These are phyloP conservation scores for Colletotrichum ledebouriae DNA, from an alignment of 2,329 filamentous ascomycete species.

Conservation along the genomic window DNA sequence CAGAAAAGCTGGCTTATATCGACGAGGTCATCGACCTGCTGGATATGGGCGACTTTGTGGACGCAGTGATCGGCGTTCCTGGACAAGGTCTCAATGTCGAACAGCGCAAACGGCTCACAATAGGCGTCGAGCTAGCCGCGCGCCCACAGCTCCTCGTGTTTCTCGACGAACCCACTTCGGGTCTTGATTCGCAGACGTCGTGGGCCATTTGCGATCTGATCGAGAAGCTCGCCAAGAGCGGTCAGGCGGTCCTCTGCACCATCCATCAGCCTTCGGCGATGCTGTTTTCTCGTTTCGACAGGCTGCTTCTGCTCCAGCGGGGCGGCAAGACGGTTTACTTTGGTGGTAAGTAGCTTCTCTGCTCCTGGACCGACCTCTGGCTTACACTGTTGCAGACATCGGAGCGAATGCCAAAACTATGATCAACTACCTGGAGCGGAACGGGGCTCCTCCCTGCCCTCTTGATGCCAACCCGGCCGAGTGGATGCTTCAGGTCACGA, in stretches of 20 bases:
- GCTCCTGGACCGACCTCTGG: neutral
- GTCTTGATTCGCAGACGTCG: conserved; percentile 80
- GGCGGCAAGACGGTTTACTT: conserved; percentile 73
- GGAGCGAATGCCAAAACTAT: conserved; percentile 61
- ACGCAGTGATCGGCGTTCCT: conserved; percentile 76
- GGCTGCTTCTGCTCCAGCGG: conserved; percentile 66
- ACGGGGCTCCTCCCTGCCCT: conserved; percentile 69
- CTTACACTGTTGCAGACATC: conserved; percentile 35
- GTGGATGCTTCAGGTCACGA: conserved; percentile 69
- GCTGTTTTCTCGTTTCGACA: conserved; percentile 64
- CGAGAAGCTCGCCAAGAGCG: conserved; percentile 69
- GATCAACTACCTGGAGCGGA: conserved; percentile 70
- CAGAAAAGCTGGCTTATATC: conserved; percentile 48
- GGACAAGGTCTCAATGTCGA: conserved; percentile 67
- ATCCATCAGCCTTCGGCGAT: conserved; percentile 63
- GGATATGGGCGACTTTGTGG: conserved; percentile 72
- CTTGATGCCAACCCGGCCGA: conserved; percentile 74
- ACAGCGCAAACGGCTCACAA: conserved; percentile 72
- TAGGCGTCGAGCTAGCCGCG: conserved; percentile 81
- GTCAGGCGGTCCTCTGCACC: conserved; percentile 60
- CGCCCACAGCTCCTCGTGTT: conserved; percentile 80
- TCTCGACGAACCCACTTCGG: conserved; percentile 83
- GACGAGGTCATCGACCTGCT: conserved; percentile 50
- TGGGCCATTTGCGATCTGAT: conserved; percentile 81
- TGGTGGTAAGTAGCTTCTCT: conserved; percentile 57